Evolutionary conservation across 495 filamentous ascomycete genomes (phyloP), one percentile per base, ranked within the genome.

Genomic region (Talaromyces nanjingensis): DNA sequence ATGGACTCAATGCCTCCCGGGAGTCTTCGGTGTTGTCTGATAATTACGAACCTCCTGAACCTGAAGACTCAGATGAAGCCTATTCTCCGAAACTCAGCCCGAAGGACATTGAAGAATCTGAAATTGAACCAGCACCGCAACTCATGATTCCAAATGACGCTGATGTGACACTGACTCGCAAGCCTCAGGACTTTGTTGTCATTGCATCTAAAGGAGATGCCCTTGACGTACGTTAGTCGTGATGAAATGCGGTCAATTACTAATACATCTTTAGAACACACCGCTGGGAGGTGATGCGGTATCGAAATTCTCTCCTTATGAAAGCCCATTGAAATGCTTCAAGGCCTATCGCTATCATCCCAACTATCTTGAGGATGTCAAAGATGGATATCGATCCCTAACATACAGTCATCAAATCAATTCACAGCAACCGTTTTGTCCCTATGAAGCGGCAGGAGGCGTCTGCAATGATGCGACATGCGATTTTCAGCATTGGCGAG

Each of bases 381-480:
- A 87, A 60, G 86, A 85, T 68, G 93, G 92, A 59, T 87, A 91
- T 72, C 87, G 87, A 73, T 98, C 96, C 66, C 79, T 96, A 82
- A 97, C 91, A 53, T 98, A 93, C 78, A 97, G 91, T 73, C 87
- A 93, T 74, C 85, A 84, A 62, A 93, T 98, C 72, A 83, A 97
- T 70, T 77, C 89, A 6, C 80, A 84, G 66, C 87, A 81, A 65
- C 83, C 81, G 57, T 63, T 98, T 20, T 98, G 94, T 73, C 86
- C 80, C 2, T 88, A 81, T 68, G 92, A 96, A 70, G 72, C 89
- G 65, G 77, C 80, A 37, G 89, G 87, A 34, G 88, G 91, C 59
- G 79, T 84, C 61, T 98, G 94, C 75, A 91, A 93, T 65, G 86
- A 91, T 68, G 73, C 75, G 18, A 80, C 79, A 42, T 90, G 89